Evolutionary conservation across 2,329 filamentous ascomycete species (phyloP).

Genomic region (Fusarium sp.): DNA sequence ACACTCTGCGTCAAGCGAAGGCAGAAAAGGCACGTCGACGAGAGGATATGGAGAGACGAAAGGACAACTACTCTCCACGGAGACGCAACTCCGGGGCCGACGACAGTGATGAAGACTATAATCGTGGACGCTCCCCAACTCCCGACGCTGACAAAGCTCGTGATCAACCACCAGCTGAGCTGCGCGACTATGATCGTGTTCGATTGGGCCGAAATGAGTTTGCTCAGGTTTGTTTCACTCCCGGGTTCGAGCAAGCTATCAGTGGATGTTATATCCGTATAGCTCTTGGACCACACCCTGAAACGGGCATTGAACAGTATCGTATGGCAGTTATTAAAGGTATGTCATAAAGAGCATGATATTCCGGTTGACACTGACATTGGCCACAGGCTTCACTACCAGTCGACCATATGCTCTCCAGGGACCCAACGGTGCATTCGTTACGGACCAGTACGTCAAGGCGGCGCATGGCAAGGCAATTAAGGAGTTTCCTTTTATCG

Average conservation of each 20-base stretch:
- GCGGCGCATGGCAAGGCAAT: constrained; percentile 86
- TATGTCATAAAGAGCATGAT: constrained; percentile 54
- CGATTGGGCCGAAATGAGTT: constrained; percentile 89
- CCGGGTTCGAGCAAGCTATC: constrained; percentile 86
- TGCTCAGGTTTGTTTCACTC: constrained; percentile 91
- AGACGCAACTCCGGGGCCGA: constrained; percentile 60
- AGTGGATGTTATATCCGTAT: constrained; percentile 88
- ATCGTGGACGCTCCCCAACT: constrained; percentile 67
- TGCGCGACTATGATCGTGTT: constrained; percentile 86
- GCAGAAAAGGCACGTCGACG: constrained; percentile 68
- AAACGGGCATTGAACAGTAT: constrained; percentile 82
- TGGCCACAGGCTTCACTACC: constrained; percentile 75
- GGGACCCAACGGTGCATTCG: constrained; percentile 80
- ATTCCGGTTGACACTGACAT: constrained; percentile 39
- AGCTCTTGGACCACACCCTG: constrained; percentile 81
- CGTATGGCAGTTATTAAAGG: constrained; percentile 91
- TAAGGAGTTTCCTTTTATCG: constrained; percentile 89
- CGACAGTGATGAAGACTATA: constrained; percentile 86
- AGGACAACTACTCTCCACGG: constrained; percentile 62
- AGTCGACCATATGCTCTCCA: constrained; percentile 88
- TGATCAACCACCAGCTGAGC: constrained; percentile 76
- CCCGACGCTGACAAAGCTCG: constrained; percentile 76
- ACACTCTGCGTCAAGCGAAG: constrained; percentile 72
- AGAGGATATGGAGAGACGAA: constrained; percentile 71
- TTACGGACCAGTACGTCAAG: constrained; percentile 87